A percentile compares a stretch with the other conserved stretches of the same genome.
Conservation (phyloP, 2,329 filamentous ascomycete species). For the Colletotrichum sidae region DNA sequence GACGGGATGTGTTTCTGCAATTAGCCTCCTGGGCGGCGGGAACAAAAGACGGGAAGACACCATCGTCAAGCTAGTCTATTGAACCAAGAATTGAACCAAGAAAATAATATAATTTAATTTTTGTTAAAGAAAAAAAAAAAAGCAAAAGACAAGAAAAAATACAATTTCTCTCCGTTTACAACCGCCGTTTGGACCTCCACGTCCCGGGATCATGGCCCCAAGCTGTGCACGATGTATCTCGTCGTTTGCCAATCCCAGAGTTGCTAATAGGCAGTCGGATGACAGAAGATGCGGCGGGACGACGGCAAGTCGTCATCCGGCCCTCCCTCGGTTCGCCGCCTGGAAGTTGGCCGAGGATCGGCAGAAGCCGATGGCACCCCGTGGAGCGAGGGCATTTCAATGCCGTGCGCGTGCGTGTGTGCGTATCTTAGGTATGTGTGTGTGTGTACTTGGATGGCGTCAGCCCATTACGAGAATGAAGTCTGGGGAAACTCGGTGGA, state of each 20-base stretch:
- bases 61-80: background rate
- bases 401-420: too few species aligned
- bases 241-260: background rate
- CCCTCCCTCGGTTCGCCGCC: conserved; percentile 3
- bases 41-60: background rate
- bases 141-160: background rate
- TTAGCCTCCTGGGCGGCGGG: conserved; percentile 16
- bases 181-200: conserved; percentile 10
- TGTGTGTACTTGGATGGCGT: too few species aligned
- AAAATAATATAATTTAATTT: background rate
- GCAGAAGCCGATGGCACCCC: conserved; percentile 6
- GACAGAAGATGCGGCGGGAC: too few species aligned
- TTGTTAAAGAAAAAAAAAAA: background rate
- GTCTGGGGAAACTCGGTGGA: conserved; percentile 35
- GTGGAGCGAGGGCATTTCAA: too few species aligned
- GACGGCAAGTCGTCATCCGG: conserved; percentile 15
- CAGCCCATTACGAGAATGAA: too few species aligned
- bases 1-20: conserved; percentile 17
- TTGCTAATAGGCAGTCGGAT: background rate
- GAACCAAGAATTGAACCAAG: conserved; percentile 1
- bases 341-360: conserved; percentile 26
- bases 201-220: conserved; percentile 26
- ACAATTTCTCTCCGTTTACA: background rate
- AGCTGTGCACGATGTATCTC: background rate
- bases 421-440: too few species aligned